Conservation (phyloP, 495 filamentous ascomycete genomes). For the Staphylotrichum tortipilum region DNA sequence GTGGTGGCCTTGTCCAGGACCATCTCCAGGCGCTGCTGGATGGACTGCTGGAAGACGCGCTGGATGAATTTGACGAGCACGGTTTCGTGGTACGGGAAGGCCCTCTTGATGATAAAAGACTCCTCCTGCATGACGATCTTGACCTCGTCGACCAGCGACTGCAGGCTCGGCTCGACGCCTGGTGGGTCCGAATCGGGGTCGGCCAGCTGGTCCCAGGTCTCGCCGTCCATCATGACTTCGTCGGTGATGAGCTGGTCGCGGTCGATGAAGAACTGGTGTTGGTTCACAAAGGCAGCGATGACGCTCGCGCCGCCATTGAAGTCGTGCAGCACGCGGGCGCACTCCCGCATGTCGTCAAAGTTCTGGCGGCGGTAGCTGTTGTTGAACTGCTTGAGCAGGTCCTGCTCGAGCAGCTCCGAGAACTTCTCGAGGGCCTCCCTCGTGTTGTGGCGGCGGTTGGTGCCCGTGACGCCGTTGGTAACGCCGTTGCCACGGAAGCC, state of each 20-base stretch:
- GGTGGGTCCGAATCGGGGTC: constrained; percentile 90
- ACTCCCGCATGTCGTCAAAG: constrained; percentile 93
- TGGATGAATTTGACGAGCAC: constrained; percentile 88
- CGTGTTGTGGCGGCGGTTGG: constrained; percentile 51
- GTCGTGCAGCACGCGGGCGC: constrained; percentile 85
- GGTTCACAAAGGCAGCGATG: constrained; percentile 92
- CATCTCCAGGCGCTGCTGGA: constrained; percentile 93
- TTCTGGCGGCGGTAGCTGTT: constrained; percentile 88
- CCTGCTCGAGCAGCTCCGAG: constrained; percentile 89
- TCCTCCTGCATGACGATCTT: constrained; percentile 95
- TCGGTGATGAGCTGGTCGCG: constrained; percentile 81
- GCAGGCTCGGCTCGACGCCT: constrained; percentile 83
- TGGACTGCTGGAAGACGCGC: constrained; percentile 92
- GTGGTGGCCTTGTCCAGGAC: constrained; percentile 88
- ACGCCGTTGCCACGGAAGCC: constrained; percentile 46
- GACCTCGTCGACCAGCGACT: constrained; percentile 87
- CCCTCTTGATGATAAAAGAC: constrained; percentile 87
- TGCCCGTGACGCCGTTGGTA: constrained; percentile 37
- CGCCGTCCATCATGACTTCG: constrained; percentile 72
- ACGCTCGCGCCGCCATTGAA: constrained; percentile 94
- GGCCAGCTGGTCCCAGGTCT: constrained; percentile 82
- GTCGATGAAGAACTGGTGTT: constrained; percentile 98
- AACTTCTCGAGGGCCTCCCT: constrained; percentile 94
- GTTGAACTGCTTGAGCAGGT: constrained; percentile 92
- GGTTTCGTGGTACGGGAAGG: constrained; percentile 92